phyloP scores from a whole-genome alignment of 805 yeast genomes.

The Myxozyma sirexii region DNA sequence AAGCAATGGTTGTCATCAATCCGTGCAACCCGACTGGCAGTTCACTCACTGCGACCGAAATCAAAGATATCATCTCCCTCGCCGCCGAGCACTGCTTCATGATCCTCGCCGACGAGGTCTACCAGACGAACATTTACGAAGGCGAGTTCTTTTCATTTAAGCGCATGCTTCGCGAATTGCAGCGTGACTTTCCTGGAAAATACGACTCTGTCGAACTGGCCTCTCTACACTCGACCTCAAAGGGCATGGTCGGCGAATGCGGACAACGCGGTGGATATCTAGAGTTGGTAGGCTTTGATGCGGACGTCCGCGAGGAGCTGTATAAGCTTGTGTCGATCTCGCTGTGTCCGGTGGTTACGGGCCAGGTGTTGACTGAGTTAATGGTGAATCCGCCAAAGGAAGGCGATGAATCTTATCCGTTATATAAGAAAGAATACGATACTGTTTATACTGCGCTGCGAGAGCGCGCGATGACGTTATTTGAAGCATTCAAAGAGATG shows the following conservation, averaged over 20 bases:
- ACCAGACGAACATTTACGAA: conserved; percentile 83
- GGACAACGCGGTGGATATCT: conserved; percentile 99
- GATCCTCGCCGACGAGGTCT: conserved; percentile 95
- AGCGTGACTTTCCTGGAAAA: conserved; percentile 53
- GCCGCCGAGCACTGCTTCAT: conserved; percentile 86
- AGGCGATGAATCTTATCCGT: conserved; percentile 75
- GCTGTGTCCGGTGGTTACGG: conserved; percentile 91
- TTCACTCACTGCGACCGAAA: conserved; percentile 63
- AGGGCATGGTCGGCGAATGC: conserved; percentile 97
- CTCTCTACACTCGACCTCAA: conserved; percentile 94
- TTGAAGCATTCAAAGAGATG: conserved; percentile 71
- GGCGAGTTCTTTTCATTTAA: conserved; percentile 78
- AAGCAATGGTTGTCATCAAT: conserved; percentile 87
- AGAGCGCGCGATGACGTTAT: conserved; percentile 64
- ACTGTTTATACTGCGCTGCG: conserved; percentile 64
- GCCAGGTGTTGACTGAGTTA: conserved; percentile 89
- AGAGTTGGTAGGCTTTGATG: conserved; percentile 83
- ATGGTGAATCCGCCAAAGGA: conserved; percentile 88
- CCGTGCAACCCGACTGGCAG: conserved; percentile 99
- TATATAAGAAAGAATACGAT: conserved; percentile 63
- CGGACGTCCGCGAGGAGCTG: conserved; percentile 68
- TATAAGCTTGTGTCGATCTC: conserved; percentile 88
- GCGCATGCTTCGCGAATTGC: conserved; percentile 70
- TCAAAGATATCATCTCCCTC: conserved; percentile 69
- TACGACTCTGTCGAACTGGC: conserved; percentile 82